Evolutionary conservation across 441 rosid species (phyloP), one percentile per base, ranked within the genome.

Genomic region (Pelargonium fulgidum): DNA sequence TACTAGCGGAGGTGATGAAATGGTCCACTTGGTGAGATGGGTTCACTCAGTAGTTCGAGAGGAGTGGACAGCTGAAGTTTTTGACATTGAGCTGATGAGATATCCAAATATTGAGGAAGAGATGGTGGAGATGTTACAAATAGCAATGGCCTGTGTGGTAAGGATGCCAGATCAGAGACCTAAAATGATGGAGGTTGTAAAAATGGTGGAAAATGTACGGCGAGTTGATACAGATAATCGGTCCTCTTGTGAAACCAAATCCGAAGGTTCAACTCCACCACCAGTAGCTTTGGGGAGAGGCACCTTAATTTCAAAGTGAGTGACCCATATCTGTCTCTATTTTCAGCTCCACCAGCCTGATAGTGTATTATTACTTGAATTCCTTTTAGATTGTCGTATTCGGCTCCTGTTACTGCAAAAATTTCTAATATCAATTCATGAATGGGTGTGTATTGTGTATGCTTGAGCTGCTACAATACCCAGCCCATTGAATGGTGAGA

Each of bases 21-120:
- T 84, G 68, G 81, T 84, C 16, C 91, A 89, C 66, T 79, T 89
- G 65, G 91, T 88, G 7, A 84, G 83, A 68, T 89, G 94, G 94
- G 94, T 89, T 52, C 91, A 89, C 70, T 89, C 91, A 0, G 91
- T 86, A 19, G 90, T 89, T 52, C 81, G 88, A 64, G 91, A 88
- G 76, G 94, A 88, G 75, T 88, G 94, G 94, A 88, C 91, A 6
- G 86, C 89, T 0, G 94, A 89, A 81, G 94, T 89, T 66, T 89
- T 86, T 26, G 94, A 89, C 9, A 81, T 82, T 39, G 91, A 86
- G 72, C 81, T 89, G 3, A 82, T 85, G 65, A 86, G 79, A 76
- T 86, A 80, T 42, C 76, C 81, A 14, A 84, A 83, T 41, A 80
- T 81, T 0, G 91, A 89, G 73, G 94, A 86, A 73, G 91, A 86